Conservation (phyloP, 2,329 filamentous ascomycete genomes). For the Raffaelea deltoideospora region DNA sequence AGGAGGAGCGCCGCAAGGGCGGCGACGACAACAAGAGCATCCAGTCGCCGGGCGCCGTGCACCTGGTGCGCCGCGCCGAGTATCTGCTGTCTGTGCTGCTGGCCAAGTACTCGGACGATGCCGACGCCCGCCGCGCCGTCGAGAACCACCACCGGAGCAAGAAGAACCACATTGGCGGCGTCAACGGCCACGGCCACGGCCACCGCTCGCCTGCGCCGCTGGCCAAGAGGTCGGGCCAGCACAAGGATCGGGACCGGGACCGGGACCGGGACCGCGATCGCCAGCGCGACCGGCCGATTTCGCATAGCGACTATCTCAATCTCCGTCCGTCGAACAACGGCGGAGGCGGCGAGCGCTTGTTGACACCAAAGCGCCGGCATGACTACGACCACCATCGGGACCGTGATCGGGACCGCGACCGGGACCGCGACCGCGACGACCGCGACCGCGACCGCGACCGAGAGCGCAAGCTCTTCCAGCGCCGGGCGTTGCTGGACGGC, state of each 20-base stretch:
- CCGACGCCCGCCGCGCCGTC: slow-evolving; percentile 59
- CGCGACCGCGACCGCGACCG: slow-evolving; percentile 23
- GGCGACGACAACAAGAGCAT: slow-evolving; percentile 67
- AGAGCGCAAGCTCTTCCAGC: not conserved
- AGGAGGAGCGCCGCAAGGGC: slow-evolving; percentile 71
- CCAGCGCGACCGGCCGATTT: slow-evolving; percentile 27
- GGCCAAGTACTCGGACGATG: slow-evolving; percentile 65
- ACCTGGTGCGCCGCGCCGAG: slow-evolving; percentile 85
- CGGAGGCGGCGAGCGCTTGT: slow-evolving; percentile 27
- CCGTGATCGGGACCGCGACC: slow-evolving; percentile 28
- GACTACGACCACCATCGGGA: slow-evolving; percentile 37
- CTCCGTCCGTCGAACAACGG: slow-evolving; percentile 8
- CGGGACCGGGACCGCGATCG: slow-evolving; percentile 22
- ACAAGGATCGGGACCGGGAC: slow-evolving; percentile 19
- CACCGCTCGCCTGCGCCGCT: slow-evolving; percentile 41
- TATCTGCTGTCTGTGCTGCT: slow-evolving; percentile 92
- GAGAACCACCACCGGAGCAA: slow-evolving; percentile 94
- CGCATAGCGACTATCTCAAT: slow-evolving; percentile 11
- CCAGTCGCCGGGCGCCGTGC: slow-evolving; percentile 92
- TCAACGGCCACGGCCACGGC: slow-evolving; percentile 44
- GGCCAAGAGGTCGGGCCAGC: slow-evolving; percentile 24
- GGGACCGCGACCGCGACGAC: slow-evolving; percentile 7
- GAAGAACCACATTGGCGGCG: slow-evolving; percentile 57
- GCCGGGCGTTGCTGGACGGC: not conserved
- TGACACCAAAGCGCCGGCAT: slow-evolving; percentile 44